These are phyloP conservation scores for Magnolia officinalis DNA, from an alignment of 164 flowering plant species.

Conservation along the genomic window DNA sequence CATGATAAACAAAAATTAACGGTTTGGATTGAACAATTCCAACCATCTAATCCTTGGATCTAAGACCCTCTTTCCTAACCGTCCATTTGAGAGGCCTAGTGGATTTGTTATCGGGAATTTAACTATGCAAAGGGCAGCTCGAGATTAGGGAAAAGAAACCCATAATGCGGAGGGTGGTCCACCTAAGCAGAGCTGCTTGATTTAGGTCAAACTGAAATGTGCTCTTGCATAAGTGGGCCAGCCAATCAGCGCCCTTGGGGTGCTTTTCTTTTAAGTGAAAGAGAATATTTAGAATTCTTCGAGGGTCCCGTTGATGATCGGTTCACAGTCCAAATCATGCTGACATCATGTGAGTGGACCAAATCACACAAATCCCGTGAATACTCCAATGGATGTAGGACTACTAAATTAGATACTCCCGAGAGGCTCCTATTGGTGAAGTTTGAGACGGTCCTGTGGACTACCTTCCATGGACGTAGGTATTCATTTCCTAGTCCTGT, in stretches of 20 bases:
- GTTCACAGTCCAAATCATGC: neutral
- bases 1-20: too few species aligned
- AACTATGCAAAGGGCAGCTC: neutral
- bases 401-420: too few species aligned
- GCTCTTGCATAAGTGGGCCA: neutral
- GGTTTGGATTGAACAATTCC: too few species aligned
- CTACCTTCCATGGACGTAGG: too few species aligned
- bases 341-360: neutral
- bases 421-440: too few species aligned
- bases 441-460: too few species aligned
- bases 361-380: neutral
- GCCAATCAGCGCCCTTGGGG: neutral
- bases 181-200: neutral
- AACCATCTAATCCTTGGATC: too few species aligned
- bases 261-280: neutral
- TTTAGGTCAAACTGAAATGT: neutral
- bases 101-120: too few species aligned
- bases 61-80: too few species aligned
- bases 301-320: neutral
- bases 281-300: neutral
- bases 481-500: too few species aligned
- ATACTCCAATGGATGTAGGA: neutral
- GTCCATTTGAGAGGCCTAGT: too few species aligned
- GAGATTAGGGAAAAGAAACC: neutral
- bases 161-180: neutral